Evolutionary conservation across 2,329 filamentous ascomycete species (phyloP), one percentile per base, ranked within the genome.

Genomic region (Fusarium pseudonygamai): DNA sequence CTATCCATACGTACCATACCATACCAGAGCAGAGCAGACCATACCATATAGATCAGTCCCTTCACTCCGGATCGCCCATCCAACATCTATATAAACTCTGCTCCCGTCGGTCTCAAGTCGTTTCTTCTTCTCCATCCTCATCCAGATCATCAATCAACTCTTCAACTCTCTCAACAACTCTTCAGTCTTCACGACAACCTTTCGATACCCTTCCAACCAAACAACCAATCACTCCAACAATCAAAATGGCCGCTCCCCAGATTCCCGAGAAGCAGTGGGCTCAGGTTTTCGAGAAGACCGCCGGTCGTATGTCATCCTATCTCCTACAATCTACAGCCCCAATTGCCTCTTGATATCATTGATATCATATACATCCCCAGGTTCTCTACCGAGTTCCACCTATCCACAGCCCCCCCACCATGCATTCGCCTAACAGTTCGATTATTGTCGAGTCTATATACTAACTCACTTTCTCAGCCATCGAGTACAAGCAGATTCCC

Each of bases 201-300:
- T 76, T 75, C 55, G 66, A 77, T 69, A 74, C 67, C 50, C 70
- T 67, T 62, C 55, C 59, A 60, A 49, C 49, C 58, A 60, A 60
- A 32, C 60, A 55, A 70, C 22, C 53, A 61, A 72, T 46, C 46
- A 32, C 39, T 58, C 52, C 65, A 74, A 70, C 67, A 65, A 66
- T 60, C 75, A 77, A 59, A 66, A 81, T 82, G 81, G 72, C 79
- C 57, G 64, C 66, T 43, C 66, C 75, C 55, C 61, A 90, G 63
- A 89, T 98, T 79, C 96, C 96, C 67, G 89, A 88, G 57, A 91
- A 91, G 83, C 96, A 98, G 87, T 97, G 93, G 94, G 96, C 96
- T 58, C 93, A 96, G 84, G 93, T 98, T 77, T 87, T 96, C 78
- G 93, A 97, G 84, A 89, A 94, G 87, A 91, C 88, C 64, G 94